Evolutionary conservation across 2,329 filamentous ascomycete genomes (phyloP), one percentile per base, ranked within the genome.

Genomic region (Ophiognomonia clavigignenti-juglandacearum): DNA sequence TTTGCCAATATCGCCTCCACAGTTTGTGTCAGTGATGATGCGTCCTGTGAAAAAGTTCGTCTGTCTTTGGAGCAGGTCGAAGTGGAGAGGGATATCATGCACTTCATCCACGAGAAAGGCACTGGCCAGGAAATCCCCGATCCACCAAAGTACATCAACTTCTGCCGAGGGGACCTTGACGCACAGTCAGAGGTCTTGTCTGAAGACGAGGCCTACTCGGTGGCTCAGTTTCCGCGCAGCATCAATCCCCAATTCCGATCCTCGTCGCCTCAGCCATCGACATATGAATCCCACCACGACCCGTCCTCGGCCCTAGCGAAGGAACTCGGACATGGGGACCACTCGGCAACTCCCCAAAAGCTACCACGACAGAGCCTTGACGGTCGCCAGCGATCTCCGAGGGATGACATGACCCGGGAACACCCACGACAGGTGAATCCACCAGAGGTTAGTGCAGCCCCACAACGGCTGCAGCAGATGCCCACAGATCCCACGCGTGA

Each of bases 71-170:
- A 98, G 69, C 87, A 88, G 60, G 95, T 95, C 70, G 93, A 98
- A 59, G 93, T 98, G 2, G 91, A 96, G 64, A 95, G 92, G 64
- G 95, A 98, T 63, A 96, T 98, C 53, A 71, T 82, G 19, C 73
- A 68, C 53, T 98, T 98, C 70, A 98, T 98, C 68, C 85, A 78
- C 53, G 90, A 95, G 39, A 80, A 71, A 54, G 92, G 92, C 19
- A 98, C 93, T 3, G 91, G 93, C 5, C 92, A 97, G 65, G 95
- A 98, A 64, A 98, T 98, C 39, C 95, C 93, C 2, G 93, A 96
- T 64, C 82, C 93, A 20, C 93, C 93, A 36, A 96, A 90, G 65
- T 98, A 96, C 65, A 96, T 98, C 80, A 96, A 98, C 72, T 98
- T 97, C 66, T 95, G 89, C 64, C 85, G 93, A 10, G 93, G 92